phyloP scores from a whole-genome alignment of 1,284 basidiomycete species.

The Ganoderma resinaceum region DNA sequence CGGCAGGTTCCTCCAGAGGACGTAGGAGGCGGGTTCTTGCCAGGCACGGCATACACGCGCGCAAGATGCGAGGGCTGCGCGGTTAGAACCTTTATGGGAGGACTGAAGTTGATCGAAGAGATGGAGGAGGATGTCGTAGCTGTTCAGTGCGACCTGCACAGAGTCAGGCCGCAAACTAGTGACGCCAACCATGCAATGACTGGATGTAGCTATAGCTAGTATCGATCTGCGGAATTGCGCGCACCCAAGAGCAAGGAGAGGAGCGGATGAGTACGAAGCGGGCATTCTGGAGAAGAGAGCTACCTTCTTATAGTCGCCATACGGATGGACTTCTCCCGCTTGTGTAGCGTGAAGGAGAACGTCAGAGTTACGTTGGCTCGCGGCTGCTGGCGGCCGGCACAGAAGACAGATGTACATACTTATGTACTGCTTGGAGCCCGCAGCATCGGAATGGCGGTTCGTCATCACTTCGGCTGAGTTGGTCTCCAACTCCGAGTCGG shows the following conservation, averaged over 20 bases:
- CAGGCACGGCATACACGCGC: slow-evolving; percentile 23
- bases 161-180: not conserved
- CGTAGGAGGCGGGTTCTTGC: slow-evolving; percentile 22
- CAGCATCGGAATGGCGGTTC: slow-evolving; percentile 4
- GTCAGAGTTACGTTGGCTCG: not conserved
- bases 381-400: not conserved
- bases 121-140: slow-evolving; percentile 21
- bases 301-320: not conserved
- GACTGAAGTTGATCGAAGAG: slow-evolving; percentile 19
- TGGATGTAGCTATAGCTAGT: not conserved
- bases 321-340: not conserved
- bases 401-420: not conserved
- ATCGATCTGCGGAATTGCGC: not conserved
- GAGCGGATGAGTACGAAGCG: not conserved
- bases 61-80: slow-evolving; percentile 17
- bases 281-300: not conserved
- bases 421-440: not conserved
- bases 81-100: not conserved
- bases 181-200: not conserved
- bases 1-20: slow-evolving; percentile 22
- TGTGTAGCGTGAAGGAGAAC: not conserved
- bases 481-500: not conserved
- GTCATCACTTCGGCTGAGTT: not conserved
- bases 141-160: not conserved
- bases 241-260: not conserved